Percentiles rank a stretch among this genome's conserved stretches.
phyloP scores from a whole-genome alignment of 202 grass and related monocot genomes.

The Zoysia matrella region DNA sequence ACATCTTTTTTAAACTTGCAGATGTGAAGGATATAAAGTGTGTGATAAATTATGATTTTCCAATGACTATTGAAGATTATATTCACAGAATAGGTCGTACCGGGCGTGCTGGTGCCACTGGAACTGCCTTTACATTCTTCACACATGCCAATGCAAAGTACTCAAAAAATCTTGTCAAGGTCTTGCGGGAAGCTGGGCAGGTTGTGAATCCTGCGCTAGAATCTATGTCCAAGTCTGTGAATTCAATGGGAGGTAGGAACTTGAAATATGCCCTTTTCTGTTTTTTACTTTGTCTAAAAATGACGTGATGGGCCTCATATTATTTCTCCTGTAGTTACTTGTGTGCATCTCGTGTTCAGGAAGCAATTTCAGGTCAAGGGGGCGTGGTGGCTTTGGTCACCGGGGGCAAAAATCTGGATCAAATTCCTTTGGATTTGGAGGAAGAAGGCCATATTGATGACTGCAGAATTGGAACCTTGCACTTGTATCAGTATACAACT shows the following conservation, averaged over 20 bases:
- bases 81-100: slow-evolving; percentile 98
- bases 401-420: slow-evolving; percentile 57
- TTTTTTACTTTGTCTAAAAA: not conserved
- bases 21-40: slow-evolving; percentile 99
- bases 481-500: slow-evolving; percentile 31
- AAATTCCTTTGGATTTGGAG: slow-evolving; percentile 54
- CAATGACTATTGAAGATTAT: slow-evolving; percentile 92
- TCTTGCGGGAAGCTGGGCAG: slow-evolving; percentile 84
- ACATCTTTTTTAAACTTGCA: slow-evolving; percentile 62
- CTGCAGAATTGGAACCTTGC: not conserved
- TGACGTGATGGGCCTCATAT: not conserved
- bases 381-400: slow-evolving; percentile 66
- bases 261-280: not conserved
- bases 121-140: slow-evolving; percentile 91
- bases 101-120: slow-evolving; percentile 88
- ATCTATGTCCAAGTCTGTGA: slow-evolving; percentile 60
- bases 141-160: slow-evolving; percentile 73
- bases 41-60: slow-evolving; percentile 98
- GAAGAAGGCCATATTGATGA: slow-evolving; percentile 53
- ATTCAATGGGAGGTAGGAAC: slow-evolving; percentile 60
- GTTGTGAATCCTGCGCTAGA: slow-evolving; percentile 77
- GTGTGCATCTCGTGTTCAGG: slow-evolving; percentile 39
- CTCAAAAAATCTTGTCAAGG: slow-evolving; percentile 85
- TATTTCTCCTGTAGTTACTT: not conserved
- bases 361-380: slow-evolving; percentile 69